Evolutionary conservation across 768 basidiomycete species (phyloP).

Genomic region (Panaeolus papilionaceus): DNA sequence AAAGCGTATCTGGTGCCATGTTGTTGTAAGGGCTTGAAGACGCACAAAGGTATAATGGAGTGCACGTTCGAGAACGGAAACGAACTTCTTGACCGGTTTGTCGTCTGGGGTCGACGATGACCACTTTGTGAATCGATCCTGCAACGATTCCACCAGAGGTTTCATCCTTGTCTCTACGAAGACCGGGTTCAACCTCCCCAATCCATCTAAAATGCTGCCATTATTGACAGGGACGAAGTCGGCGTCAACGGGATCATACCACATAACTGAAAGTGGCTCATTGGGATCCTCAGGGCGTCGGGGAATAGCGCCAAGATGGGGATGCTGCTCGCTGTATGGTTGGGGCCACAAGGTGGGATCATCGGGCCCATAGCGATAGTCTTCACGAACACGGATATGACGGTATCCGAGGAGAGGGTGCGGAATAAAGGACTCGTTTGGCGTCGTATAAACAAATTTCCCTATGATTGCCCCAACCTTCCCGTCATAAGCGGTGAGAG

Average conservation of each 20-base stretch:
- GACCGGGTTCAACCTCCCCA: background rate
- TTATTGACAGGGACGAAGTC: conserved; percentile 15
- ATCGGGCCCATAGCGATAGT: conserved; percentile 14
- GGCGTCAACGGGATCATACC: conserved; percentile 8
- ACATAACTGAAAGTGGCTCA: conserved; percentile 14
- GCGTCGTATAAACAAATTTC: conserved; percentile 11
- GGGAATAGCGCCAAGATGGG: conserved; percentile 18
- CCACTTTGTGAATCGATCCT: background rate
- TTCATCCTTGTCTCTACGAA: background rate
- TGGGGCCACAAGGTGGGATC: conserved; percentile 19
- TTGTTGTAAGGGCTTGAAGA: background rate
- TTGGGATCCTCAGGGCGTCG: conserved; percentile 7
- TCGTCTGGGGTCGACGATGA: background rate
- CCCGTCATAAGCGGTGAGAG: conserved; percentile 13
- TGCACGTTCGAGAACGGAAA: conserved; percentile 11
- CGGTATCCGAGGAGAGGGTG: background rate
- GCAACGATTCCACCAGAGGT: background rate
- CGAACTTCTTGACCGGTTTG: conserved; percentile 13
- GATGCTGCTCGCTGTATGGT: background rate
- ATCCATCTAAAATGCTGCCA: conserved; percentile 14
- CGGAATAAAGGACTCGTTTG: conserved; percentile 14
- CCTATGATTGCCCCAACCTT: conserved; percentile 13
- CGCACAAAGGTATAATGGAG: conserved; percentile 10
- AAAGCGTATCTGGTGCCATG: conserved; percentile 11
- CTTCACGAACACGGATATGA: conserved; percentile 2